Percentiles rank a stretch among this genome's conserved stretches.
Conservation (phyloP, 2,329 filamentous ascomycete species). For the Pyricularia sp. region DNA sequence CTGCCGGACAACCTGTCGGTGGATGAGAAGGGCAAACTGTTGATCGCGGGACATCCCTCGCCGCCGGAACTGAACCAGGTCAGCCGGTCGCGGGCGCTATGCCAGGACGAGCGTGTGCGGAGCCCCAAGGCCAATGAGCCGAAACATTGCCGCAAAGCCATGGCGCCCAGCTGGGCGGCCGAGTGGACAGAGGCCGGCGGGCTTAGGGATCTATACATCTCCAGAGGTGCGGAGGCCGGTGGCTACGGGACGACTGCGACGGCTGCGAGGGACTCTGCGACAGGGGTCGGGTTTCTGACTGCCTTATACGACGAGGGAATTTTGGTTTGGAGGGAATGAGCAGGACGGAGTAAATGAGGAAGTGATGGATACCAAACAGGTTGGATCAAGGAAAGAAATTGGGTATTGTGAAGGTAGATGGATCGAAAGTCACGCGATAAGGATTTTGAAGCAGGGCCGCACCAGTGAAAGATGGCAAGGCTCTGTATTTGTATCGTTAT, state of each 20-base stretch:
- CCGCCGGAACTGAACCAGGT: conserved; percentile 21
- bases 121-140: not conserved
- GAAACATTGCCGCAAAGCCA: not conserved
- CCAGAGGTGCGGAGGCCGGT: not conserved
- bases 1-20: conserved; percentile 29
- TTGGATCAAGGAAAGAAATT: not conserved
- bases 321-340: not conserved
- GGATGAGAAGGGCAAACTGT: conserved; percentile 19
- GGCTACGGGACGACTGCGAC: not conserved
- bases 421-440: not conserved
- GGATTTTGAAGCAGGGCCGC: not conserved
- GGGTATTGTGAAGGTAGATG: not conserved
- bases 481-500: not conserved
- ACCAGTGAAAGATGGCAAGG: not conserved
- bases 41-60: conserved; percentile 31
- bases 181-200: conserved; percentile 4
- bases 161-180: conserved; percentile 13
- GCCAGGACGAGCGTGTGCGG: conserved; percentile 19
- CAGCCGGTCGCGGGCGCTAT: conserved; percentile 21
- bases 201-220: not conserved
- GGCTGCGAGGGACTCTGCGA: not conserved
- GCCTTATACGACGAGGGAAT: not conserved
- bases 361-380: not conserved
- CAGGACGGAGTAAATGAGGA: not conserved
- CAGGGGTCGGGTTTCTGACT: not conserved